Evolutionary conservation across 1,139 yeast genomes (phyloP), one percentile per base, ranked within the genome.

Genomic region (Geotrichum candidum): DNA sequence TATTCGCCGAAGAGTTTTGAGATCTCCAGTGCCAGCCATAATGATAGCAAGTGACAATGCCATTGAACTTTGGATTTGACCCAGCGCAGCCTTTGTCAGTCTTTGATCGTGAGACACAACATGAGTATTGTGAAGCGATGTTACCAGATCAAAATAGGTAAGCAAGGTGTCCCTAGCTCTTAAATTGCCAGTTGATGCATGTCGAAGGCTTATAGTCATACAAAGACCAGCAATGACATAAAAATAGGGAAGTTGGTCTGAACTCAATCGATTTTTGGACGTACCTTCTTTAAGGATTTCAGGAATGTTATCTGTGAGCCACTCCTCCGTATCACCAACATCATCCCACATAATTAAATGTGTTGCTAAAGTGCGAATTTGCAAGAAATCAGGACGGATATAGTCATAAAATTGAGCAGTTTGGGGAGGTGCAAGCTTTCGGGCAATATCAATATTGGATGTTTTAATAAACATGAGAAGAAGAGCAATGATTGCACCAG

Each of bases 21-120:
- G 75, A 72, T 94, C 97, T 0, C 99, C 99, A 27, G 92, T 84
- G 0, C 97, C 97, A 1, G 96, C 92, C 90, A 90, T 89, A 0
- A 91, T 82, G 45, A 90, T 78, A 0, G 97, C 82, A 15, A 83
- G 75, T 22, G 94, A 82, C 13, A 91, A 73, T 1, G 87, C 82
- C 31, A 90, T 68, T 0, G 87, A 77, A 67, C 85, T 85, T 63
- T 86, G 84, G 50, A 87, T 78, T 57, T 82, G 83, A 23, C 80
- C 74, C 2, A 88, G 82, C 50, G 89, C 82, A 58, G 80, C 77
- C 57, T 82, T 79, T 0, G 91, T 82, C 45, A 88, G 74, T 63
- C 79, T 80, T 65, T 84, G 84, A 68, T 89, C 96, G 68, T 85
- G 84, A 52, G 80, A 82, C 2, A 69, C 66, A 0, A 70, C 70